Percentiles rank a stretch among this genome's conserved stretches.
phyloP scores from a whole-genome alignment of 2,329 filamentous ascomycete genomes.

The Davidsoniella australis region DNA sequence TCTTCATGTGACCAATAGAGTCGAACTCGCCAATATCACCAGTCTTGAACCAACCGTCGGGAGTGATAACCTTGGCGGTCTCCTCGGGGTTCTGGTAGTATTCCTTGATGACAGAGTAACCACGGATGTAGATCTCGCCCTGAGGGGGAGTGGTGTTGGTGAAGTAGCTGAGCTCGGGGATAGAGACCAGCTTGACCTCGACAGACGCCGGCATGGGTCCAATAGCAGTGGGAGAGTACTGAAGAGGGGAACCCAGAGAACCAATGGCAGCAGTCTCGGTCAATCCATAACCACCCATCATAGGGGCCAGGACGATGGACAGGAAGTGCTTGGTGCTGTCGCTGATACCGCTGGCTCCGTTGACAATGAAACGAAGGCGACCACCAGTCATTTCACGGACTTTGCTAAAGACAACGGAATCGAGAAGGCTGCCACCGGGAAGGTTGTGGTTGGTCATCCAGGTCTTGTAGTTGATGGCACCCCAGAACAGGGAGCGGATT shows the following conservation, averaged over 20 bases:
- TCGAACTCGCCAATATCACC: slow-evolving; percentile 91
- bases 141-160: slow-evolving; percentile 61
- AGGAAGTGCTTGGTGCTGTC: slow-evolving; percentile 80
- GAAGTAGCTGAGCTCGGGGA: slow-evolving; percentile 74
- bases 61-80: slow-evolving; percentile 57
- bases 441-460: slow-evolving; percentile 41
- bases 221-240: slow-evolving; percentile 62
- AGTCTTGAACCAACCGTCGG: slow-evolving; percentile 92
- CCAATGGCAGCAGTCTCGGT: slow-evolving; percentile 85
- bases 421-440: slow-evolving; percentile 53
- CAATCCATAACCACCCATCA: slow-evolving; percentile 86
- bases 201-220: slow-evolving; percentile 62
- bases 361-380: slow-evolving; percentile 75
- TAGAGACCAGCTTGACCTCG: slow-evolving; percentile 84
- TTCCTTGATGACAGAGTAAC: slow-evolving; percentile 52
- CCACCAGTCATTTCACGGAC: slow-evolving; percentile 83
- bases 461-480: slow-evolving; percentile 40
- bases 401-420: slow-evolving; percentile 78
- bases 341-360: slow-evolving; percentile 80
- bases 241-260: slow-evolving; percentile 64
- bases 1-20: slow-evolving; percentile 56
- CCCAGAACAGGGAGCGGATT: slow-evolving; percentile 62
- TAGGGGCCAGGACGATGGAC: slow-evolving; percentile 79
- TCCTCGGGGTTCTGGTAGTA: slow-evolving; percentile 82
- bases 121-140: slow-evolving; percentile 83